phyloP scores from a whole-genome alignment of 2,329 filamentous ascomycete species.

The Apiospora pterosperma region DNA sequence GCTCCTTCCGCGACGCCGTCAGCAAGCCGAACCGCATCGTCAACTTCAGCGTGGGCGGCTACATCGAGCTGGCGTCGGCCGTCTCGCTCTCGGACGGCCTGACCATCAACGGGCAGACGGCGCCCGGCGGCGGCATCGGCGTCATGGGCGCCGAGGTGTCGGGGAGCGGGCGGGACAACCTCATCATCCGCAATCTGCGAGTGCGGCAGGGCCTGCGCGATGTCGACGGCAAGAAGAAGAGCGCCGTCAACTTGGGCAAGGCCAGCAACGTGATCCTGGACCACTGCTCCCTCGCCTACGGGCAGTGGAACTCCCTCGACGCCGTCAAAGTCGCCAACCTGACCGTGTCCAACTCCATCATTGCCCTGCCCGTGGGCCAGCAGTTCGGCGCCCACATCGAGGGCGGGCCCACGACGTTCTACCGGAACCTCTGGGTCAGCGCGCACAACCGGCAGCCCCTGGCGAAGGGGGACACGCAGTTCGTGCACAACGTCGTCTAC shows the following conservation, averaged over 20 bases:
- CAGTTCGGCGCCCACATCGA: constrained; percentile 41
- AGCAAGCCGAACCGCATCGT: constrained; percentile 38
- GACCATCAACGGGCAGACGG: constrained; percentile 44
- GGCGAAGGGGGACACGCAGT: constrained; percentile 41
- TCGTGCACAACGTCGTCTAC: constrained; percentile 42
- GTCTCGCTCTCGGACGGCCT: constrained; percentile 38
- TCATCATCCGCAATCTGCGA: constrained; percentile 40
- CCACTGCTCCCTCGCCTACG: constrained; percentile 39
- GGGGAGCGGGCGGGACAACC: constrained; percentile 12
- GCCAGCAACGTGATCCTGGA: constrained; percentile 43
- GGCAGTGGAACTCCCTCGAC: constrained; percentile 38
- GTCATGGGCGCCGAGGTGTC: constrained; percentile 28
- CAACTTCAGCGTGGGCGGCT: constrained; percentile 41
- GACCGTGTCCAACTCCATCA: constrained; percentile 43
- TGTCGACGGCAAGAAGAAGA: constrained; percentile 35
- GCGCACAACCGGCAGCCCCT: constrained; percentile 44
- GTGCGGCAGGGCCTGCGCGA: constrained; percentile 37
- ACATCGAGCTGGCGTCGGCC: constrained; percentile 39
- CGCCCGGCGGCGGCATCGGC: constrained; percentile 29
- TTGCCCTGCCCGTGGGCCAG: constrained; percentile 39
- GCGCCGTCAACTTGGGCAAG: constrained; percentile 38
- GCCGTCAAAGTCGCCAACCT: constrained; percentile 35
- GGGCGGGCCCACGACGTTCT: constrained; percentile 36
- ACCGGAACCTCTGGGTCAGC: constrained; percentile 43
- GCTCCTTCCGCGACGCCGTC: constrained; percentile 45